Base-by-base conservation (phyloP, 352 stramenopile genomes). In the Pilasporangium apinafurcum region DNA sequence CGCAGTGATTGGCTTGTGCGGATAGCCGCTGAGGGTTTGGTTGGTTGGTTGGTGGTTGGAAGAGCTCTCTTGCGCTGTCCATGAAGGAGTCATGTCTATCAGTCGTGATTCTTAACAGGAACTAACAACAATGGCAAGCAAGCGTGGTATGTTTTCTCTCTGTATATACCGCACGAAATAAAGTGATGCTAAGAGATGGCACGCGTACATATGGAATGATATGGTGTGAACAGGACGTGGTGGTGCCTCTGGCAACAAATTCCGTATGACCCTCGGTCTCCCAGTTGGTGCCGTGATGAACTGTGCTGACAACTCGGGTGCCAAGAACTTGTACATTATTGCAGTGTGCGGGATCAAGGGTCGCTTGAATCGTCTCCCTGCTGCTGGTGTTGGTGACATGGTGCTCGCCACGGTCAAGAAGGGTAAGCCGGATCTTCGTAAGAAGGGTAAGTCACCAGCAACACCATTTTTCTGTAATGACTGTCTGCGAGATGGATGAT, bases 321-420 rank as follows among this genome's bases (percentile, higher is more conserved):
- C 97, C 60, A 99, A 99, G 90, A 99, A 98, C 79, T 77, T 99
- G 31, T 98, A 98, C 83, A 99, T 99, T 68, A 99, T 99, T 59
- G 90, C 97, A 31, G 97, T 99, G 54, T 98, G 94, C 84, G 97
- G 97, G 51, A 98, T 98, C 69, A 98, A 98, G 69, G 97, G 95
- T 77, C 92, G 96, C 62, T 76, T 99, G 65, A 99, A 99, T 80
- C 91, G 95, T 80, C 89, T 99, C 54, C 97, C 97, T 50, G 96
- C 97, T 59, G 96, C 96, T 52, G 85, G 85, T 96, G 88, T 98
- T 29, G 97, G 97, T 63, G 97, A 99, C 81, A 99, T 99, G 96
- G 96, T 99, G 60, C 98, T 99, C 88, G 96, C 91, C 56, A 98
- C 96, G 35, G 96, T 99, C 17, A 99, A 99, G 91, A 99, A 99